Conservation (phyloP, 176 grass and related monocot genomes). For the Puccinellia tenuiflora region DNA sequence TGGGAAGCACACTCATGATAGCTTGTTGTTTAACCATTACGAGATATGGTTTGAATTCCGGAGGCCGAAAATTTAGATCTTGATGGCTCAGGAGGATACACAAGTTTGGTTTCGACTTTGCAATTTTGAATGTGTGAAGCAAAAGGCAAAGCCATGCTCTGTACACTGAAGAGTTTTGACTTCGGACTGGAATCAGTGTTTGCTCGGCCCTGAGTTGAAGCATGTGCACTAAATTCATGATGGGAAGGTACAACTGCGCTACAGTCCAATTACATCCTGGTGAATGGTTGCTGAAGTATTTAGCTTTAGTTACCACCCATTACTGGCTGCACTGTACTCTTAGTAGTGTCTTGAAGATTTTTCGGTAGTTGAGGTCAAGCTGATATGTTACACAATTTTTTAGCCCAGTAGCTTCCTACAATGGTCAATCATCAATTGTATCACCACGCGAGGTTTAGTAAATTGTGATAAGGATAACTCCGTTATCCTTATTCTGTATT, state of each 20-base stretch:
- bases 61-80: slow-evolving; percentile 48
- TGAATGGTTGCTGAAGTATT: slow-evolving; percentile 21
- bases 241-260: background rate
- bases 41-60: slow-evolving; percentile 95
- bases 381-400: background rate
- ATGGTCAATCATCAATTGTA: background rate
- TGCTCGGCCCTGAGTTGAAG: background rate
- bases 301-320: slow-evolving; percentile 10
- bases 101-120: slow-evolving; percentile 11
- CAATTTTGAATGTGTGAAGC: slow-evolving; percentile 20
- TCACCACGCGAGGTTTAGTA: background rate
- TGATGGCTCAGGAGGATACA: background rate
- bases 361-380: background rate
- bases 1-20: slow-evolving; percentile 78
- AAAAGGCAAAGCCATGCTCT: slow-evolving; percentile 10
- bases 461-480: slow-evolving; percentile 23
- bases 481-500: slow-evolving; percentile 14
- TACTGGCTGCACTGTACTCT: slow-evolving; percentile 20
- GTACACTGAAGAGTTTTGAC: background rate
- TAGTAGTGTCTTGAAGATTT: background rate
- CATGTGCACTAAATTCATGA: slow-evolving; percentile 14
- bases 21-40: slow-evolving; percentile 93
- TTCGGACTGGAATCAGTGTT: background rate
- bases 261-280: slow-evolving; percentile 11
- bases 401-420: background rate